Percentiles rank a stretch among this genome's conserved stretches.
phyloP scores from a whole-genome alignment of 768 basidiomycete species.

The Hygrophorus russula region DNA sequence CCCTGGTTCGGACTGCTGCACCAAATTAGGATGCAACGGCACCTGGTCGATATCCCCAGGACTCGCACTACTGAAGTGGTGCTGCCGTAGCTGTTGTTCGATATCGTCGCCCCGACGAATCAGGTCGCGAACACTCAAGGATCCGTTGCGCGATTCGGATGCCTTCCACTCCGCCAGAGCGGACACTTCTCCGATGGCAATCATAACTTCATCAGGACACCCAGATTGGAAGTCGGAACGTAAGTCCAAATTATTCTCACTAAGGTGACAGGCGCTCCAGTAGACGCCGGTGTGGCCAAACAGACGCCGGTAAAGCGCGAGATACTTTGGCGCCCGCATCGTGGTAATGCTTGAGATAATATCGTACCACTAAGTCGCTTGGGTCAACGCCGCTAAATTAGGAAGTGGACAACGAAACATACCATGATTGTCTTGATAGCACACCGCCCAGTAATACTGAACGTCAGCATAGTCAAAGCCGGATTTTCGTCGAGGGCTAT shows the following conservation, averaged over 20 bases:
- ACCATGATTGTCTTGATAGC: constrained; percentile 68
- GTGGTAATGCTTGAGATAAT: constrained; percentile 58
- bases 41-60: constrained; percentile 20
- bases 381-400: constrained; percentile 10
- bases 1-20: constrained; percentile 18
- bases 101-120: constrained; percentile 62
- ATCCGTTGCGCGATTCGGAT: constrained; percentile 48
- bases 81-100: constrained; percentile 50
- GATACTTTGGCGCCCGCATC: constrained; percentile 51
- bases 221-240: constrained; percentile 63
- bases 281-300: constrained; percentile 36
- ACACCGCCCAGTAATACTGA: constrained; percentile 42
- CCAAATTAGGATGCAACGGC: constrained; percentile 30
- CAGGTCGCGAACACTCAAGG: constrained; percentile 64
- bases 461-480: constrained; percentile 40
- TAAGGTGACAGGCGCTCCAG: constrained; percentile 23
- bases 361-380: constrained; percentile 55
- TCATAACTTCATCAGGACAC: constrained; percentile 69
- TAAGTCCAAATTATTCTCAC: constrained; percentile 6
- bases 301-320: constrained; percentile 54
- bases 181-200: constrained; percentile 68
- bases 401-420: constrained; percentile 15
- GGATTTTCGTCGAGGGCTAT: constrained; percentile 57
- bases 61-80: constrained; percentile 21
- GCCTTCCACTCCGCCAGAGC: constrained; percentile 67